phyloP scores from a whole-genome alignment of 805 yeast species.

The Henningerozyma blattae region DNA sequence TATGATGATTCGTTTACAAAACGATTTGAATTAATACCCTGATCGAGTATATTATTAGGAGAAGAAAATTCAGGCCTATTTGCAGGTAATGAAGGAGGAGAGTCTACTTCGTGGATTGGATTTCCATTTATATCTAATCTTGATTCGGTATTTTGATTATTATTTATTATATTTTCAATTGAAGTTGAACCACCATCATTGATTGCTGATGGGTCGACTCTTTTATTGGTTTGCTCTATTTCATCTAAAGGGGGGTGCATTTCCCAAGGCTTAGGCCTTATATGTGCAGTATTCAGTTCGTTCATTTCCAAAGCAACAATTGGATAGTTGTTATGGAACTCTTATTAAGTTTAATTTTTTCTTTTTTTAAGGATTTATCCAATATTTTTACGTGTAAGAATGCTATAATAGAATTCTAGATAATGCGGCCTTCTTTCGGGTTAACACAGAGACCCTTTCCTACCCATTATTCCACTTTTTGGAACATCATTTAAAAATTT shows the following conservation, averaged over 20 bases:
- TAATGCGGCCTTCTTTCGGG: background rate
- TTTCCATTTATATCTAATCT: too few species aligned
- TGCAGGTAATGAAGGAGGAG: background rate
- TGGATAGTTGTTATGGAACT: too few species aligned
- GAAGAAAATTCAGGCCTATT: background rate
- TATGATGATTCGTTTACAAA: background rate
- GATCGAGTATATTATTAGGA: background rate
- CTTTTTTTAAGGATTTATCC: background rate
- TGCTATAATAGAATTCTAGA: background rate
- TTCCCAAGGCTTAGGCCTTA: constrained; percentile 2
- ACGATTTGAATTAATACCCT: background rate
- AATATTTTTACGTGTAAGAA: background rate
- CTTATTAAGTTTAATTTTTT: background rate
- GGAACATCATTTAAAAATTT: too few species aligned
- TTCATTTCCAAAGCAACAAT: background rate
- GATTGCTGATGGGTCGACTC: background rate
- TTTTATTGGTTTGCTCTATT: background rate
- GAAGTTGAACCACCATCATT: background rate
- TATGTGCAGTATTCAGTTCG: background rate
- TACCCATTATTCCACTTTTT: too few species aligned
- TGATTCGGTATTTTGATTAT: background rate
- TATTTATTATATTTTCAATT: background rate
- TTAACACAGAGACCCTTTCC: too few species aligned
- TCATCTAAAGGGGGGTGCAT: background rate
- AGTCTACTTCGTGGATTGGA: background rate